Base-by-base conservation (phyloP, 2,329 filamentous ascomycete species). In the Simplicillium aogashimaense region DNA sequence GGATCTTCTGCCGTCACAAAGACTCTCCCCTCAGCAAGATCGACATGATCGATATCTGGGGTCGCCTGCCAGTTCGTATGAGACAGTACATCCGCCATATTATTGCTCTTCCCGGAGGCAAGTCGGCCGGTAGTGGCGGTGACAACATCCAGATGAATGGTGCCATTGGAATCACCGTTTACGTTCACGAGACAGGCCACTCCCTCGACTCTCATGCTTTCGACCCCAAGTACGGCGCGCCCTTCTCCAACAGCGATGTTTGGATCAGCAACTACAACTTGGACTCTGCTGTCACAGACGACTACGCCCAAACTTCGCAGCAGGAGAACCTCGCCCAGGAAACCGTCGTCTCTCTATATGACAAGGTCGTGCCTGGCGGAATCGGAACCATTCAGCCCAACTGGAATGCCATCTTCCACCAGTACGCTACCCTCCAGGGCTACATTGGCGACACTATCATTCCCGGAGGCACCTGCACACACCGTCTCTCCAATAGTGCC, bases 1-100 rank as follows among this genome's bases (percentile, higher is more conserved):
- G 56, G 56, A 48, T 52, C 37, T 51, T 60, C 34, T 60, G 57
- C 39, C 47, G 57, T 2, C 54, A 57, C 43, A 51, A 47, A 34
- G 42, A 52, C 28, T 44, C 53, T 9, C 39, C 43, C 2, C 41
- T 50, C n/a, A 46, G 39, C 43, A 36, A 52, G 38, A 34, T 36
- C 3, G 45, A 49, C 17, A 53, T 59, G 47, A 45, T 52, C 11
- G 48, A 51, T 32, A 40, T 53, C 18, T 57, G 57, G 29, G 55
- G 54, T 10, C 50, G 52, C 18, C 25, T 58, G 11, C 57, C 57
- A 10, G 40, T 58, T 11, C 49, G 48, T 36, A 56, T 54, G 45
- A 48, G 57, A 7, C 41, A 49, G 28, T 52, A 47, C 33, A 43
- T 57, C 15, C 45, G 49, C 16, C 48, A 53, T 41, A 39, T 52